Conservation (phyloP, 305 asterid genomes). For the Euphrasia arctica region DNA sequence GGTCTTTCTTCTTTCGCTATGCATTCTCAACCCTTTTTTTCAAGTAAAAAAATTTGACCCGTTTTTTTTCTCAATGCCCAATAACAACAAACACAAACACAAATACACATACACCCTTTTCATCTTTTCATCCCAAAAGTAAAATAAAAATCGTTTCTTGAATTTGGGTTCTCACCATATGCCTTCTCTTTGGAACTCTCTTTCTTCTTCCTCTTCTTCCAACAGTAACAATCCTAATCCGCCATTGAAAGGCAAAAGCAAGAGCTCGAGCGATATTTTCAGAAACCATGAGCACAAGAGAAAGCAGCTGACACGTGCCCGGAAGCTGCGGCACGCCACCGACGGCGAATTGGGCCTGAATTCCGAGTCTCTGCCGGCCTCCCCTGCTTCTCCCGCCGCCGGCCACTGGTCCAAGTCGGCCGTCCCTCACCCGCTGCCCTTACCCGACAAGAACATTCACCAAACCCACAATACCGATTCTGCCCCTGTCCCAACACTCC, state of each 20-base stretch:
- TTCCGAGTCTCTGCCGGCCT: constrained; percentile 49
- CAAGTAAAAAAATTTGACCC: constrained; percentile 17
- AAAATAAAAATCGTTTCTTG: not conserved
- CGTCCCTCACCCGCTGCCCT: constrained; percentile 80
- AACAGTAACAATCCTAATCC: constrained; percentile 24
- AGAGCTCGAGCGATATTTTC: constrained; percentile 42
- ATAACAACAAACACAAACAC: not conserved
- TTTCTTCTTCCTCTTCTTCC: constrained; percentile 34
- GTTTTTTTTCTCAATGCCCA: constrained; percentile 28
- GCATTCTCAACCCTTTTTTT: not conserved
- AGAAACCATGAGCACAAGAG: constrained; percentile 24
- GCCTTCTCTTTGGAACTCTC: constrained; percentile 55
- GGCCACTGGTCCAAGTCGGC: constrained; percentile 63
- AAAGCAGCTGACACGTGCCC: constrained; percentile 49
- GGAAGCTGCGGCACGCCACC: constrained; percentile 52
- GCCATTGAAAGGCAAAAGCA: constrained; percentile 40
- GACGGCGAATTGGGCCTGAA: constrained; percentile 49
- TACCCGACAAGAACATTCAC: constrained; percentile 40
- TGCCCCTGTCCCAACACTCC: constrained; percentile 27
- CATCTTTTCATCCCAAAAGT: not conserved
- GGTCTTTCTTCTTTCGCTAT: not conserved
- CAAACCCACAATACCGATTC: not conserved
- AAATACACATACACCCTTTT: not conserved
- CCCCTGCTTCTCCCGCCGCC: constrained; percentile 41
- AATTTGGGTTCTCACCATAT: constrained; percentile 19